Conservation (phyloP, 1,139 yeast genomes). For the Suzukiozyma palmioleophila region DNA sequence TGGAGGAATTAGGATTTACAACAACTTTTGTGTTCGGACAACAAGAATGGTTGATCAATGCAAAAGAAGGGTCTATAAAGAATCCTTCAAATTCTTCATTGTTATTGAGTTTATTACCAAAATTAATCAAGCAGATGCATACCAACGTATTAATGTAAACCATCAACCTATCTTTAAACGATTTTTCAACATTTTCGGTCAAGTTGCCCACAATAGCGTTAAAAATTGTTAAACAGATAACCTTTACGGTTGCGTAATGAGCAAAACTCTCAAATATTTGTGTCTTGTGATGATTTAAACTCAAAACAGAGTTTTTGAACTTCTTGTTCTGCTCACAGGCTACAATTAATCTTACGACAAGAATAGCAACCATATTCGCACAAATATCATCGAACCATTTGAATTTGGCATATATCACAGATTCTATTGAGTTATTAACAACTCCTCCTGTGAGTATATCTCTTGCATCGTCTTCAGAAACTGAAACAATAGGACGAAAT, state of each 20-base stretch:
- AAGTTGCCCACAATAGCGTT: not conserved
- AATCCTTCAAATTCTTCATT: not conserved
- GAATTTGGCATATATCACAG: not conserved
- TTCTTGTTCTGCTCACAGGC: not conserved
- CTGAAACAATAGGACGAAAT: not conserved
- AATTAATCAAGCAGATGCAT: constrained; percentile 2
- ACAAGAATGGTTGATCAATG: constrained; percentile 3
- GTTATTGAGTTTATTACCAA: not conserved
- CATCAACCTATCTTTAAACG: not conserved
- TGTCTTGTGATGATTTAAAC: constrained; percentile 1
- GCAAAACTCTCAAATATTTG: not conserved
- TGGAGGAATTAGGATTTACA: not conserved
- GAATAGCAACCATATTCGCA: not conserved
- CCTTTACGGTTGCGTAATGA: not conserved
- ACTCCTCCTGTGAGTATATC: not conserved
- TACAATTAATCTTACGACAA: not conserved
- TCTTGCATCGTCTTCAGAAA: not conserved
- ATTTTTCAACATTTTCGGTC: not conserved
- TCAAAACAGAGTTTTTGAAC: not conserved
- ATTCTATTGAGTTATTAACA: not conserved
- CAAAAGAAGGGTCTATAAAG: constrained; percentile 1
- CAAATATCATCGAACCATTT: not conserved
- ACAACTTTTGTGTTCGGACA: constrained; percentile 1
- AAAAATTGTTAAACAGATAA: not conserved
- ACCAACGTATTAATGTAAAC: constrained; percentile 1